Percentiles rank a stretch among this genome's conserved stretches.
phyloP scores from a whole-genome alignment of 805 yeast genomes.

The Saccharomycopsis malanga region DNA sequence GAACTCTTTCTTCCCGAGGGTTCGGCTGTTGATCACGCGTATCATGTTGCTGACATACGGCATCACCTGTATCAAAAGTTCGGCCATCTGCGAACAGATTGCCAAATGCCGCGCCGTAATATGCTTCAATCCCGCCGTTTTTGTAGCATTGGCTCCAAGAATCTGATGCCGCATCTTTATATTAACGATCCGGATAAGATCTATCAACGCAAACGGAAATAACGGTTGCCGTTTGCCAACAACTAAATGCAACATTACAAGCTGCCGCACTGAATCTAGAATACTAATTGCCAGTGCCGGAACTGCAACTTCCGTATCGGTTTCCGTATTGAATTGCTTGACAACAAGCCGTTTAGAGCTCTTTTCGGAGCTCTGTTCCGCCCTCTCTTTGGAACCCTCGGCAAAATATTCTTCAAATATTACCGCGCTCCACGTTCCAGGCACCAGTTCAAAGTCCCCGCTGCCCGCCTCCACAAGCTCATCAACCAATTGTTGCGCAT shows the following conservation, averaged over 20 bases:
- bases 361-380: background rate
- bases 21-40: conserved; percentile 25
- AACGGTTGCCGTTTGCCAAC: conserved; percentile 14
- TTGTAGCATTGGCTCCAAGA: conserved; percentile 68
- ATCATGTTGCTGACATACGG: conserved; percentile 31
- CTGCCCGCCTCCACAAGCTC: conserved; percentile 42
- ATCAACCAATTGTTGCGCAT: conserved; percentile 44
- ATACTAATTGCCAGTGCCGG: conserved; percentile 11
- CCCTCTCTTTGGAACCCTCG: background rate
- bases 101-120: conserved; percentile 69
- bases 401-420: conserved; percentile 14
- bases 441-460: conserved; percentile 21
- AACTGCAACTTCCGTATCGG: conserved; percentile 3
- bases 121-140: conserved; percentile 66
- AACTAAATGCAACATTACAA: conserved; percentile 15
- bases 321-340: background rate
- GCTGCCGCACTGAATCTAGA: conserved; percentile 15
- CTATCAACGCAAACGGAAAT: conserved; percentile 29
- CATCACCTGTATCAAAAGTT: conserved; percentile 36
- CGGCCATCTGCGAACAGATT: conserved; percentile 58
- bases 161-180: conserved; percentile 52
- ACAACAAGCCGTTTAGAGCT: background rate
- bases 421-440: conserved; percentile 14
- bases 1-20: conserved; percentile 8
- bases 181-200: conserved; percentile 45